phyloP scores from a whole-genome alignment of 192 early-diverging fungal species.

The Paraglomus brasilianum region DNA sequence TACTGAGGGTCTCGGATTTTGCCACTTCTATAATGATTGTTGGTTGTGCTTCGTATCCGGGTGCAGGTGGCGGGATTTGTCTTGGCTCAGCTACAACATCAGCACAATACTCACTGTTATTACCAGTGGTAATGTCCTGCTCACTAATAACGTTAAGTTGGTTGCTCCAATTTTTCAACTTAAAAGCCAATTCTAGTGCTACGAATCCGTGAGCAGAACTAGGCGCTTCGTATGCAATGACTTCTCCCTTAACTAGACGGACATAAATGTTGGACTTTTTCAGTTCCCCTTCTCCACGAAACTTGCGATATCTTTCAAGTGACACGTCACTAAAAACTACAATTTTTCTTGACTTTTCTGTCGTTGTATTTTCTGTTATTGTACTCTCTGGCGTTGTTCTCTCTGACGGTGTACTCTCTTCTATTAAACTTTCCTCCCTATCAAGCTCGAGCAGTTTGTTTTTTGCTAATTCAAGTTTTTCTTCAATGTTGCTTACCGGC shows the following conservation, averaged over 20 bases:
- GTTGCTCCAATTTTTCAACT: not conserved
- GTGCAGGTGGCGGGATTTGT: not conserved
- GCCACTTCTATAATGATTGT: slow-evolving; percentile 25
- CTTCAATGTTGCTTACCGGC: too few relatives aligned
- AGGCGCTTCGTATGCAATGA: slow-evolving; percentile 13
- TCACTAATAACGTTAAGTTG: not conserved
- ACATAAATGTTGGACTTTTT: slow-evolving; percentile 8
- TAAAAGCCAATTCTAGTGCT: not conserved
- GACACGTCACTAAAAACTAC: too few relatives aligned
- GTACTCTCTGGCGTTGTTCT: too few relatives aligned
- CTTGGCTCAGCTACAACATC: not conserved
- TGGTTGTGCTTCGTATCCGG: not conserved
- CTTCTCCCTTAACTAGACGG: slow-evolving; percentile 6
- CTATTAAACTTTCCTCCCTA: too few relatives aligned
- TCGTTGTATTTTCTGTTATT: too few relatives aligned
- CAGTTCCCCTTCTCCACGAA: slow-evolving; percentile 15
- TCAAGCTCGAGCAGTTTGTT: too few relatives aligned
- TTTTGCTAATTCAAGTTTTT: too few relatives aligned
- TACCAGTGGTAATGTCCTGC: not conserved
- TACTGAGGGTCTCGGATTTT: not conserved
- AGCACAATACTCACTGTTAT: not conserved
- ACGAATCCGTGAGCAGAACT: not conserved
- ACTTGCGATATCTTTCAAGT: not conserved
- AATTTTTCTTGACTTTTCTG: too few relatives aligned
- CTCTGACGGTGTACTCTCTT: too few relatives aligned